These are phyloP conservation scores for Ogataea ganodermae DNA, from an alignment of 805 yeast species.

Conservation along the genomic window DNA sequence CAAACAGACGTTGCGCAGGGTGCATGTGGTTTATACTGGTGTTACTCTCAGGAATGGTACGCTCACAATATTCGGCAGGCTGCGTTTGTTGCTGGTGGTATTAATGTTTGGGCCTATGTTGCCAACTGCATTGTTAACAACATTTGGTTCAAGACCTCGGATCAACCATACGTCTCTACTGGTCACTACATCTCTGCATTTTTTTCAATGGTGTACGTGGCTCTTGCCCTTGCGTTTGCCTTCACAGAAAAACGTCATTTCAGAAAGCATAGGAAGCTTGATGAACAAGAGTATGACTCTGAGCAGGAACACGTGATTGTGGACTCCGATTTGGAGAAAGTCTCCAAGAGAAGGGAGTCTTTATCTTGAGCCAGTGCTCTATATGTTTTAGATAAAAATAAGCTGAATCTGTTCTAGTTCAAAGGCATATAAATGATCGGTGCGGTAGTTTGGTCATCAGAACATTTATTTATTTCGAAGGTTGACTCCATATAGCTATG, in stretches of 20 bases:
- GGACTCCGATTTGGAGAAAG: neutral
- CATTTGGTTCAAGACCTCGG: constrained; percentile 21
- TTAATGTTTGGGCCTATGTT: constrained; percentile 22
- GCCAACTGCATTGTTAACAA: constrained; percentile 23
- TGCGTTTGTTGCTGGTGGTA: constrained; percentile 25
- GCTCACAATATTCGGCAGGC: constrained; percentile 17
- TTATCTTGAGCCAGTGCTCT: too few relatives aligned
- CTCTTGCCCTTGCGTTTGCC: constrained; percentile 12
- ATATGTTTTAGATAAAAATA: too few relatives aligned
- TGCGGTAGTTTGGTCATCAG: too few relatives aligned
- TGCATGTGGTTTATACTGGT: constrained; percentile 25
- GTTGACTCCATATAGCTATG: too few relatives aligned
- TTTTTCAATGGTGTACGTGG: constrained; percentile 15
- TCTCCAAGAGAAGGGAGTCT: neutral
- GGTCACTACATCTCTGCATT: constrained; percentile 28
- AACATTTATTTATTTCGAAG: too few relatives aligned
- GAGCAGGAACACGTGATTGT: neutral
- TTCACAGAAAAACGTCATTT: constrained; percentile 14
- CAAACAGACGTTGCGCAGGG: constrained; percentile 20
- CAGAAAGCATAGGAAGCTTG: constrained; percentile 1
- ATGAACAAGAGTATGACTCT: neutral
- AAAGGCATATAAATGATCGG: too few relatives aligned
- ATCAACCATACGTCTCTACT: constrained; percentile 20
- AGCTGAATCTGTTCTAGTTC: too few relatives aligned
- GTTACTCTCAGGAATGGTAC: constrained; percentile 23